Evolutionary conservation across 1,139 yeast species (phyloP).

Genomic region (Yamadazyma spencermartinsiae): DNA sequence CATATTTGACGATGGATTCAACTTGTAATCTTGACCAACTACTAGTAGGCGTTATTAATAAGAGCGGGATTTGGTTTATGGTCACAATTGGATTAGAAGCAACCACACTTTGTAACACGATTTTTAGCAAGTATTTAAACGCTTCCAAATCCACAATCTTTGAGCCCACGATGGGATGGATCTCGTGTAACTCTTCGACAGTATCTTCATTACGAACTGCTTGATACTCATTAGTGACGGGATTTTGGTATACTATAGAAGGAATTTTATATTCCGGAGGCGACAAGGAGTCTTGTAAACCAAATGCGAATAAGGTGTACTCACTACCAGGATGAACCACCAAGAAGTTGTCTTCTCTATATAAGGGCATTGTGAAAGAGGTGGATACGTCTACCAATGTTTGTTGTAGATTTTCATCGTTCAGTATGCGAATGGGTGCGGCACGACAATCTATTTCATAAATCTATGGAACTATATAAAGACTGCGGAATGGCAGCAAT

Average conservation of each 20-base stretch:
- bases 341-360: slow-evolving; percentile 59
- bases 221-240: slow-evolving; percentile 39
- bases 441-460: too few relatives aligned
- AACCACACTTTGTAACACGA: slow-evolving; percentile 58
- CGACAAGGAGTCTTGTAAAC: slow-evolving; percentile 73
- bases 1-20: slow-evolving; percentile 72
- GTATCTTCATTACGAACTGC: slow-evolving; percentile 31
- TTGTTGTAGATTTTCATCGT: background rate
- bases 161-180: slow-evolving; percentile 66
- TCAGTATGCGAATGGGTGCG: background rate
- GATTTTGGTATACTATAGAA: slow-evolving; percentile 65
- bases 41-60: slow-evolving; percentile 63
- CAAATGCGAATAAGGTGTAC: slow-evolving; percentile 74
- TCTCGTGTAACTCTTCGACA: slow-evolving; percentile 36
- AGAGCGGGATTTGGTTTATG: slow-evolving; percentile 45
- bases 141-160: slow-evolving; percentile 68
- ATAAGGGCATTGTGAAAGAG: slow-evolving; percentile 48
- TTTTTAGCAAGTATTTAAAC: slow-evolving; percentile 64
- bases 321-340: slow-evolving; percentile 83
- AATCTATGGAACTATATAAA: too few relatives aligned
- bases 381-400: background rate
- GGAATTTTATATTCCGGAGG: slow-evolving; percentile 80
- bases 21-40: slow-evolving; percentile 69
- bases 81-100: slow-evolving; percentile 51
- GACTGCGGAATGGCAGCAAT: too few relatives aligned